A percentile compares a stretch with the other conserved stretches of the same genome.
These are phyloP conservation scores for Didymella lethalis DNA, from an alignment of 2,329 filamentous ascomycete genomes.

Conservation along the genomic window DNA sequence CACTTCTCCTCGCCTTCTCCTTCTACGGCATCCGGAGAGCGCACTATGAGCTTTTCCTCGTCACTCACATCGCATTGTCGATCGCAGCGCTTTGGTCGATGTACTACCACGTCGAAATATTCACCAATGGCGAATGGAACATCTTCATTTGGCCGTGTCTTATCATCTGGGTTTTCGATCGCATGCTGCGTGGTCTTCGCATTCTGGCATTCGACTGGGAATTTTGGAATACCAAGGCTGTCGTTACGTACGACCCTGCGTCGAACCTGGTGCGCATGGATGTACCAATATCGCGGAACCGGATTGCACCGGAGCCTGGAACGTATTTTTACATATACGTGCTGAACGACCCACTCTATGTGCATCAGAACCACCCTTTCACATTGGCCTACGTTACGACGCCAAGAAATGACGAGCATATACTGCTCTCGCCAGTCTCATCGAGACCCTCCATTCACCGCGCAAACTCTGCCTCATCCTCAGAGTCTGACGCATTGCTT, in stretches of 20 bases:
- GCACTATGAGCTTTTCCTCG: slow-evolving; percentile 56
- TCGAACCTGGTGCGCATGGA: slow-evolving; percentile 60
- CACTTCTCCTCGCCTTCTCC: slow-evolving; percentile 56
- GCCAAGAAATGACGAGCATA: slow-evolving; percentile 4
- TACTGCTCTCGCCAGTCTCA: slow-evolving; percentile 23
- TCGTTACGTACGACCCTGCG: slow-evolving; percentile 54
- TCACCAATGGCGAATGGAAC: slow-evolving; percentile 57
- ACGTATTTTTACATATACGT: slow-evolving; percentile 62
- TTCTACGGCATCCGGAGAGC: slow-evolving; percentile 61
- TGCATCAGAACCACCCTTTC: slow-evolving; percentile 60
- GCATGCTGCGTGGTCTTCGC: slow-evolving; percentile 56
- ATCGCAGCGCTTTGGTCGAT: slow-evolving; percentile 59
- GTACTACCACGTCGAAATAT: slow-evolving; percentile 64
- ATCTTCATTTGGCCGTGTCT: slow-evolving; percentile 60
- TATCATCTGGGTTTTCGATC: slow-evolving; percentile 61
- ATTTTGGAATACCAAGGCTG: slow-evolving; percentile 48
- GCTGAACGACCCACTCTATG: slow-evolving; percentile 55
- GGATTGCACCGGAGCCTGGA: slow-evolving; percentile 53
- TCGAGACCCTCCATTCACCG: slow-evolving; percentile 20
- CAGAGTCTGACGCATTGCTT: slow-evolving; percentile 44
- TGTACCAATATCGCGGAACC: slow-evolving; percentile 48
- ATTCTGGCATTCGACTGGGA: slow-evolving; percentile 55
- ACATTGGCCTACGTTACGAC: slow-evolving; percentile 36
- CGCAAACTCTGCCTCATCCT: slow-evolving; percentile 26
- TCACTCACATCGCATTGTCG: slow-evolving; percentile 53